Base-by-base conservation (phyloP, 805 yeast species). In the Kuraishia hungarica region DNA sequence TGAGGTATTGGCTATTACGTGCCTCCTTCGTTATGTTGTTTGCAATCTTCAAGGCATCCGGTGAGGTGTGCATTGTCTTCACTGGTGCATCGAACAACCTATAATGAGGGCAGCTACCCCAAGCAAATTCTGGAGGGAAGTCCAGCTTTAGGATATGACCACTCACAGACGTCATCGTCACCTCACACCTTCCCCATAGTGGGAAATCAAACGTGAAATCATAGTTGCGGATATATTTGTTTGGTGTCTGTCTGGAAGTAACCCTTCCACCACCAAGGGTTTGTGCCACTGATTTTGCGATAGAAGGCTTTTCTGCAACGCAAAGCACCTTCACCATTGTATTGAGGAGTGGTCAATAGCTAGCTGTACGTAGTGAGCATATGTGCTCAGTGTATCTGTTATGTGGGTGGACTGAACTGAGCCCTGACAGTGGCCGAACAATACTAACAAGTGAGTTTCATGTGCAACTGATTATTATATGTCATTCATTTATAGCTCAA, bases 271-370 rank as follows among this genome's bases (percentile, higher is more conserved):
- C 96, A 19, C 94, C 84, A 1, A 94, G 77, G 1, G 86, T 84
- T 46, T 70, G 67, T 0, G 96, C 79, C 13, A 94, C 91, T 13
- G 89, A 86, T 66, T 86, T 89, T 2, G 97, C 96, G 52, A 94
- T 94, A 1, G 97, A 89, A 55, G 96, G 96, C 71, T 94, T 94
- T 72, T 94, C 99, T 1, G 99, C 99, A 55, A 94, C 97, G 71
- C 97, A 93, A 51, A 94, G 80, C 2, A 94, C 81, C 60, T 74
- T 84, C 94, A 89, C 87, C 49, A 52, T 51, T 13, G 8, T 47
- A 47, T 21, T 47, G 23, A 13, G 3, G 43, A 35, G n/a, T 35
- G 43, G 11, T 35, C 17, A 35, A 15, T 35, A 13, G 3, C 17
- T 35, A 28, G 35, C 35, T n/a, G n/a, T n/a, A n/a, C n/a, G n/a